Conservation (phyloP, 352 stramenopile species). For the Peronospora destructor region DNA sequence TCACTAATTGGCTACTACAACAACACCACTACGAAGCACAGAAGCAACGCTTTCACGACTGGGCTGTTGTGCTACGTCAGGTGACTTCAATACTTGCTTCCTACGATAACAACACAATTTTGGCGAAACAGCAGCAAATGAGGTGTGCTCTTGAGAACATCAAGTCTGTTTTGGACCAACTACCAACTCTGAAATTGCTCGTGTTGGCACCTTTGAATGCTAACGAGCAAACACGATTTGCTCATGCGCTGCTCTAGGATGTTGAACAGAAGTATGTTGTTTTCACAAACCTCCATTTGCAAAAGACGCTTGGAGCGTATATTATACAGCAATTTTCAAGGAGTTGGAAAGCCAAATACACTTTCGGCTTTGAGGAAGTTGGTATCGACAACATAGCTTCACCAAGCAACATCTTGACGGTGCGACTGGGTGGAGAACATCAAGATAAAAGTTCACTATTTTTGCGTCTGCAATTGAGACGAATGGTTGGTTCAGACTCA, state of each 20-base stretch:
- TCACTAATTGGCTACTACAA: conserved; percentile 27
- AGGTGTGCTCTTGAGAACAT: conserved; percentile 22
- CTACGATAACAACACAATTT: neutral
- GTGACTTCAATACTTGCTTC: conserved; percentile 30
- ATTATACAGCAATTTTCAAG: too few species aligned
- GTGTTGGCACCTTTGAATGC: conserved; percentile 22
- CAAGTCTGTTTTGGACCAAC: conserved; percentile 33
- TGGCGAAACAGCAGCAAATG: conserved; percentile 14
- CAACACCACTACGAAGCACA: conserved; percentile 43
- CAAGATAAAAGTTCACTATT: too few species aligned
- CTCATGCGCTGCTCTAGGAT: conserved; percentile 27
- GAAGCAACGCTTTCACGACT: conserved; percentile 41
- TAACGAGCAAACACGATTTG: neutral
- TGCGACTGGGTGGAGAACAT: too few species aligned
- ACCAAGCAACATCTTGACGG: too few species aligned
- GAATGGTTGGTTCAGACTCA: too few species aligned
- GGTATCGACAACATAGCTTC: too few species aligned
- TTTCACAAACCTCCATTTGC: too few species aligned
- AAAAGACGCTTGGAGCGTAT: too few species aligned
- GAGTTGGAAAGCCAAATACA: too few species aligned
- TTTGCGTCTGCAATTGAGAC: too few species aligned
- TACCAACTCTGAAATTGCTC: conserved; percentile 41
- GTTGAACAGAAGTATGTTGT: too few species aligned
- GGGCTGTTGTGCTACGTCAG: conserved; percentile 32
- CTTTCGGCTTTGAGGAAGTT: too few species aligned